Conservation (phyloP, 768 basidiomycete genomes). For the Auriscalpium orientale region DNA sequence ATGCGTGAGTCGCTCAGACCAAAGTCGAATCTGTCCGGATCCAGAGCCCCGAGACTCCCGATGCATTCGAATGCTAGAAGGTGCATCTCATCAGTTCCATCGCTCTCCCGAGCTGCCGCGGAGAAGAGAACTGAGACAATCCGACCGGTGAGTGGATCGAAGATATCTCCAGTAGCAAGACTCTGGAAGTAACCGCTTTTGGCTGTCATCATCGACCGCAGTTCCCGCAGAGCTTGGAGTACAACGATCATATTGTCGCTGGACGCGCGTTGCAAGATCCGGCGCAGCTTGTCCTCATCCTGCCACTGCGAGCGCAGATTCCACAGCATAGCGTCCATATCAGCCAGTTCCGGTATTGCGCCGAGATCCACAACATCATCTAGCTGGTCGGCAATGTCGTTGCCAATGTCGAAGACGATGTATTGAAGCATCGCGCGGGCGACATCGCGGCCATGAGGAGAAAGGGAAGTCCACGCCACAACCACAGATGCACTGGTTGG, state of each 20-base stretch:
- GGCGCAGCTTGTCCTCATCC: slow-evolving; percentile 46
- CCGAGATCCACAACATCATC: slow-evolving; percentile 78
- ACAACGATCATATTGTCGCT: slow-evolving; percentile 81
- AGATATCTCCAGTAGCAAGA: slow-evolving; percentile 78
- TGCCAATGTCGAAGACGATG: slow-evolving; percentile 57
- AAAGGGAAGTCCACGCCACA: slow-evolving; percentile 65
- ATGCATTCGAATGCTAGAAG: slow-evolving; percentile 82
- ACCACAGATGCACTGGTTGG: slow-evolving; percentile 82
- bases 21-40: slow-evolving; percentile 87
- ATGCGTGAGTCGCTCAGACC: slow-evolving; percentile 49
- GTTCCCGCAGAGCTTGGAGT: slow-evolving; percentile 64
- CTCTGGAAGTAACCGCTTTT: slow-evolving; percentile 46
- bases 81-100: slow-evolving; percentile 59
- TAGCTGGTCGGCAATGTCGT: slow-evolving; percentile 46
- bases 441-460: slow-evolving; percentile 37
- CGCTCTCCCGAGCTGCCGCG: slow-evolving; percentile 72
- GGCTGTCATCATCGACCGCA: slow-evolving; percentile 54
- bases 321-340: slow-evolving; percentile 35
- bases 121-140: slow-evolving; percentile 60
- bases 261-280: slow-evolving; percentile 63
- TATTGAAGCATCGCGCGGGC: slow-evolving; percentile 60
- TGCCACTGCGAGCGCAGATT: slow-evolving; percentile 42
- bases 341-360: slow-evolving; percentile 55
- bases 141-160: slow-evolving; percentile 67
- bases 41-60: slow-evolving; percentile 86